phyloP scores from a whole-genome alignment of 805 yeast species.

The Schwanniomyces sp. region DNA sequence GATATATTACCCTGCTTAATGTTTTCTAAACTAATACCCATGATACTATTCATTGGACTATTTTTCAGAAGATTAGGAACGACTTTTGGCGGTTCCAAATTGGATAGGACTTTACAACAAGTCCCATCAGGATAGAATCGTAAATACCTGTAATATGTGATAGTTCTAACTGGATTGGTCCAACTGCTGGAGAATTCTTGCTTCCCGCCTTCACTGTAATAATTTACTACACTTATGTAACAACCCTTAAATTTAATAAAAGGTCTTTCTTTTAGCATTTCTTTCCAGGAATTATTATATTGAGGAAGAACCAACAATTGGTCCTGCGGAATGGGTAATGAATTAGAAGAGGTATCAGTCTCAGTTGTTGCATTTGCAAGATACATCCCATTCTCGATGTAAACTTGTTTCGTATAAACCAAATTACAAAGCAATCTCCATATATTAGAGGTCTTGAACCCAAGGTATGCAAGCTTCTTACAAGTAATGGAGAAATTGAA shows the following conservation, averaged over 20 bases:
- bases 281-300: slow-evolving; percentile 38
- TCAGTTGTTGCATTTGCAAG: slow-evolving; percentile 40
- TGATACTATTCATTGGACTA: slow-evolving; percentile 16
- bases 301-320: slow-evolving; percentile 28
- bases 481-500: slow-evolving; percentile 61
- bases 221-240: slow-evolving; percentile 82
- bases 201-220: slow-evolving; percentile 79
- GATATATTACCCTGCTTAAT: slow-evolving; percentile 6
- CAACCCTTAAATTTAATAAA: slow-evolving; percentile 79
- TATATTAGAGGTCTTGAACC: slow-evolving; percentile 49
- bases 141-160: slow-evolving; percentile 84
- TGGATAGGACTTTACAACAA: slow-evolving; percentile 66
- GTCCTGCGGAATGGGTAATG: slow-evolving; percentile 33
- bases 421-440: slow-evolving; percentile 53
- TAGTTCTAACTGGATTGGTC: slow-evolving; percentile 75
- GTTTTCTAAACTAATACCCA: slow-evolving; percentile 10
- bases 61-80: slow-evolving; percentile 53
- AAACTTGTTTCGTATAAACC: slow-evolving; percentile 55
- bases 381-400: slow-evolving; percentile 43
- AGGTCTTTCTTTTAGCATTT: slow-evolving; percentile 66
- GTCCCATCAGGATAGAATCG: slow-evolving; percentile 80
- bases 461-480: slow-evolving; percentile 52
- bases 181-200: slow-evolving; percentile 65
- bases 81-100: slow-evolving; percentile 67
- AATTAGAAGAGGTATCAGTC: slow-evolving; percentile 33